A percentile compares a stretch with the other conserved stretches of the same genome.
Evolutionary conservation across 345 rosid genomes (phyloP).

Genomic region (Rhodomyrtus tomentosa): DNA sequence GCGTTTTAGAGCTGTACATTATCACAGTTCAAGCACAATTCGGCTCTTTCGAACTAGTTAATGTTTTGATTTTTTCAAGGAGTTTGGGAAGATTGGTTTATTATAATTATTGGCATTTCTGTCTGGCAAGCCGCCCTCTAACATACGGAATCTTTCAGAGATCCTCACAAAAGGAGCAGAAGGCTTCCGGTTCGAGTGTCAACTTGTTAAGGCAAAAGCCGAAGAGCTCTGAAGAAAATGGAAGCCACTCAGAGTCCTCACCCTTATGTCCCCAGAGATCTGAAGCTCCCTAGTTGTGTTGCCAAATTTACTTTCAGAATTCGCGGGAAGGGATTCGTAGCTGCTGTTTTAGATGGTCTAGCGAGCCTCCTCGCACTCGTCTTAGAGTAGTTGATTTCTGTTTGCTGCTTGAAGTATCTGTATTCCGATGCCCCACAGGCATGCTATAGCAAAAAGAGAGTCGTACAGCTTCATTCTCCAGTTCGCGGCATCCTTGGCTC

Average conservation of each 20-base stretch:
- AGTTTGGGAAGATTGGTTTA: neutral
- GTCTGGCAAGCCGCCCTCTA: neutral
- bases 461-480: constrained; percentile 76
- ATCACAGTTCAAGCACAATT: neutral
- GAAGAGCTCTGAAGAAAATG: neutral
- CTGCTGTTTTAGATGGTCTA: constrained; percentile 82
- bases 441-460: constrained; percentile 69
- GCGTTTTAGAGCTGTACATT: neutral
- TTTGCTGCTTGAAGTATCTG: neutral
- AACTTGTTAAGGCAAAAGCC: neutral
- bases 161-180: too few species aligned
- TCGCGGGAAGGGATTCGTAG: constrained; percentile 67
- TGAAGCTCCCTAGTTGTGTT: constrained; percentile 52
- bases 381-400: neutral
- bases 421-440: constrained; percentile 24
- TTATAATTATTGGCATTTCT: neutral
- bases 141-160: neutral
- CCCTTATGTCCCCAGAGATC: constrained; percentile 80
- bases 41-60: neutral
- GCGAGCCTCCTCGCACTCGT: constrained; percentile 52
- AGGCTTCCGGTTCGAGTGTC: neutral
- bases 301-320: constrained; percentile 45
- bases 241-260: constrained; percentile 14
- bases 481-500: constrained; percentile 70
- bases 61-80: neutral